Base-by-base conservation (phyloP, 73 alveolate genomes). In the Symbiodinium natans region DNA sequence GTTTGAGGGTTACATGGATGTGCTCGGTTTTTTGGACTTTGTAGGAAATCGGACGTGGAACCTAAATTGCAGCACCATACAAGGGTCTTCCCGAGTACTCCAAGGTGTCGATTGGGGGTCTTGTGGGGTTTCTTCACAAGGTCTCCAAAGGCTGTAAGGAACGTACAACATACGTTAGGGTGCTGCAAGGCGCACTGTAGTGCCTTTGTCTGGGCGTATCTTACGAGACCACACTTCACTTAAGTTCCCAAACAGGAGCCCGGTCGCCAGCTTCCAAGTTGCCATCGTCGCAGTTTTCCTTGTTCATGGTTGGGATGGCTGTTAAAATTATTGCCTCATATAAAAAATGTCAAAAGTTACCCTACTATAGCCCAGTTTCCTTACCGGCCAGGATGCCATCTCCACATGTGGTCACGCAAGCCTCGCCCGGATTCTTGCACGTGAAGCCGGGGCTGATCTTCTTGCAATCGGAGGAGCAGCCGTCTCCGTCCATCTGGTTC, bases 321-420 rank as follows among this genome's bases (percentile, higher is more conserved):
- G n/a, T n/a, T n/a, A n/a, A n/a, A n/a, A n/a, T n/a, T n/a, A n/a
- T n/a, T n/a, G n/a, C n/a, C n/a, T n/a, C n/a, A n/a, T n/a, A n/a
- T n/a, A n/a, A n/a, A n/a, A n/a, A n/a, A n/a, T n/a, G n/a, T n/a
- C n/a, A n/a, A n/a, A n/a, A n/a, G n/a, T n/a, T n/a, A n/a, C n/a
- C n/a, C n/a, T n/a, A n/a, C n/a, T n/a, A n/a, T n/a, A n/a, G n/a
- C n/a, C n/a, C n/a, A n/a, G n/a, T n/a, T 63, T 63, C 82, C 25
- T 11, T 8, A 25, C 85, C 85, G 9, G 85, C 85, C 15, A 74
- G 42, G 85, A 74, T 74, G 9, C 85, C 85, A 31, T 74, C 85
- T 31, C 85, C 85, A 31, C 85, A 74, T 11, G 85, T 74, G 29
- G 85, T 74, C 25, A 33, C 31, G 48, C 85, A 74, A n/a, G 85